These are phyloP conservation scores for Calocybe indica DNA, from an alignment of 768 basidiomycete genomes.

Conservation along the genomic window DNA sequence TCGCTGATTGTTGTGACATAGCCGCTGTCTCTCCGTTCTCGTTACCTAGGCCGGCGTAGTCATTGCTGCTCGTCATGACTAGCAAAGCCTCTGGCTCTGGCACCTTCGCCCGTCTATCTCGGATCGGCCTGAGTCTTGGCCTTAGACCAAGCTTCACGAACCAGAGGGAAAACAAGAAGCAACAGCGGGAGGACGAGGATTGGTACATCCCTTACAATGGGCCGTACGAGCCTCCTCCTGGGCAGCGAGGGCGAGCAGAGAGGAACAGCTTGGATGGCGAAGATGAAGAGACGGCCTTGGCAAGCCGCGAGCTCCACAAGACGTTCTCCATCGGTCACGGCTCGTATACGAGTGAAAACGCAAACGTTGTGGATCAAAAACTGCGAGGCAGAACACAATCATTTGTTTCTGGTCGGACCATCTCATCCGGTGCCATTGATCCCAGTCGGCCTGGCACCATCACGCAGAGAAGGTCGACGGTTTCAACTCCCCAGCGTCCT, in stretches of 20 bases:
- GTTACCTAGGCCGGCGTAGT: too few relatives aligned
- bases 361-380: too few relatives aligned
- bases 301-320: conserved; percentile 17
- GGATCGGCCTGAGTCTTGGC: too few relatives aligned
- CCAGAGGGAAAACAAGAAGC: too few relatives aligned
- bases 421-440: conserved; percentile 32
- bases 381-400: conserved; percentile 30
- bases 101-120: too few relatives aligned
- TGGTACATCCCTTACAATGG: conserved; percentile 67
- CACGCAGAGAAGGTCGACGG: conserved; percentile 27
- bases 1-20: too few relatives aligned
- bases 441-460: conserved; percentile 23
- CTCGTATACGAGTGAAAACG: too few relatives aligned
- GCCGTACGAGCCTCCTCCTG: conserved; percentile 44
- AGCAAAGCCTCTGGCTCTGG: too few relatives aligned
- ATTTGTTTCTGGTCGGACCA: conserved; percentile 33
- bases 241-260: conserved; percentile 19
- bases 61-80: too few relatives aligned
- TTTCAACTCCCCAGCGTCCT: conserved; percentile 25
- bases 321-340: conserved; percentile 15
- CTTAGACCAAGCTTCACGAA: too few relatives aligned
- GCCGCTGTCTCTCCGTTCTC: too few relatives aligned
- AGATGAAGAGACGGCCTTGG: conserved; percentile 21
- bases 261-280: conserved; percentile 36
- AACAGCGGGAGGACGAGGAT: conserved; percentile 28